phyloP scores from a whole-genome alignment of 441 rosid species.

The Gossypium trilobum region DNA sequence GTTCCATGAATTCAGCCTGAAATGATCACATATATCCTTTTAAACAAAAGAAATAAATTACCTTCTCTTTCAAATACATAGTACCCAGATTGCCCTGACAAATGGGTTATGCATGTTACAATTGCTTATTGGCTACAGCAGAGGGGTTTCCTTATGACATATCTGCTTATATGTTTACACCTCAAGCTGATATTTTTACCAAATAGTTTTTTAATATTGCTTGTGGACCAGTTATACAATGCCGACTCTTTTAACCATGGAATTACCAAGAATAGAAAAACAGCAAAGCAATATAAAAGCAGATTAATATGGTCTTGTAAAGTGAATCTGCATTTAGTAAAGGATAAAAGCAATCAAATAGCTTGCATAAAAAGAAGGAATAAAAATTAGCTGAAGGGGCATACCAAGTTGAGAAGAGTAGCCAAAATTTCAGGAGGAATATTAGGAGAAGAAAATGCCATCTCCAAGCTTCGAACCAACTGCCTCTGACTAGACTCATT shows the following conservation, averaged over 20 bases:
- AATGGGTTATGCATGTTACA: not conserved
- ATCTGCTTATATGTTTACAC: not conserved
- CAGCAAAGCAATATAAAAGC: not conserved
- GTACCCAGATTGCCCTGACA: not conserved
- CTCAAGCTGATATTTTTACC: not conserved
- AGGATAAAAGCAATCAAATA: not conserved
- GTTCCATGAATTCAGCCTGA: slow-evolving; percentile 99
- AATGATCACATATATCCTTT: slow-evolving; percentile 8
- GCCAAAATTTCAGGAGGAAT: slow-evolving; percentile 99
- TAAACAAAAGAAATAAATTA: not conserved
- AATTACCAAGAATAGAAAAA: not conserved
- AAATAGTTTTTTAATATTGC: not conserved
- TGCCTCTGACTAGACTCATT: slow-evolving; percentile 86
- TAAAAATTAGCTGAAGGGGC: not conserved
- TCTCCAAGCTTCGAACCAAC: slow-evolving; percentile 89
- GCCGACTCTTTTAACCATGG: not conserved
- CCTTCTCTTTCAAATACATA: not conserved
- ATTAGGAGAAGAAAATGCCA: slow-evolving; percentile 98
- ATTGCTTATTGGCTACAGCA: not conserved
- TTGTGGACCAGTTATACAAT: not conserved
- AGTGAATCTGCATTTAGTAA: not conserved
- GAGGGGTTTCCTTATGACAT: not conserved
- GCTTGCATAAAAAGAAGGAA: not conserved
- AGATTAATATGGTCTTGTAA: not conserved
- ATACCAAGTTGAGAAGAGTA: slow-evolving; percentile 87